Evolutionary conservation across 257 asterid genomes (phyloP).

Genomic region (Solanum neorickii): DNA sequence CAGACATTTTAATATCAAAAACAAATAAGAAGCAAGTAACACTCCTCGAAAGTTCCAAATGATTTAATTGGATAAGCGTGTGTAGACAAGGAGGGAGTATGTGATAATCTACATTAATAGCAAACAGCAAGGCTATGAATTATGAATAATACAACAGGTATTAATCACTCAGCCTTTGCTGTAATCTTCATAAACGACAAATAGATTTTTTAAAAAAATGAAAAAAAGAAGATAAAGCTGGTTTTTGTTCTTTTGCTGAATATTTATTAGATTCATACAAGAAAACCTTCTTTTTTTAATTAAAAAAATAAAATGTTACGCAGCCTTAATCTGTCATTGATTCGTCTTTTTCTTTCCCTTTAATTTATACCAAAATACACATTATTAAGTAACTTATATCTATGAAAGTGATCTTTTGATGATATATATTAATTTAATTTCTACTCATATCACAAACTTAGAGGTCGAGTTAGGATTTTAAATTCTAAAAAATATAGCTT

Average conservation of each 20-base stretch:
- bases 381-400: neutral
- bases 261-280: neutral
- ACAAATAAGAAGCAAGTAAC: neutral
- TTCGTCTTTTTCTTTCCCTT: neutral
- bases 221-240: neutral
- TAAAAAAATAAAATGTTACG: neutral
- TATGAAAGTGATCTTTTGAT: neutral
- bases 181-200: neutral
- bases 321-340: neutral
- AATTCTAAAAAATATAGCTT: no score
- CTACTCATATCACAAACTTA: no score
- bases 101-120: neutral
- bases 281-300: neutral
- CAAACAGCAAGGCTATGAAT: neutral
- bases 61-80: neutral
- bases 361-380: neutral
- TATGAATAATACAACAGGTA: neutral
- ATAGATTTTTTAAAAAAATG: no score
- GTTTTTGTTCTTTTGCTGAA: neutral
- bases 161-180: neutral
- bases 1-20: neutral
- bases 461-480: no score
- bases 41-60: neutral
- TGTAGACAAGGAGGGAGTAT: neutral
- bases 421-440: no score